Conservation (phyloP, 371 early-diverging fungal genomes). For the Mortierella sp. region DNA sequence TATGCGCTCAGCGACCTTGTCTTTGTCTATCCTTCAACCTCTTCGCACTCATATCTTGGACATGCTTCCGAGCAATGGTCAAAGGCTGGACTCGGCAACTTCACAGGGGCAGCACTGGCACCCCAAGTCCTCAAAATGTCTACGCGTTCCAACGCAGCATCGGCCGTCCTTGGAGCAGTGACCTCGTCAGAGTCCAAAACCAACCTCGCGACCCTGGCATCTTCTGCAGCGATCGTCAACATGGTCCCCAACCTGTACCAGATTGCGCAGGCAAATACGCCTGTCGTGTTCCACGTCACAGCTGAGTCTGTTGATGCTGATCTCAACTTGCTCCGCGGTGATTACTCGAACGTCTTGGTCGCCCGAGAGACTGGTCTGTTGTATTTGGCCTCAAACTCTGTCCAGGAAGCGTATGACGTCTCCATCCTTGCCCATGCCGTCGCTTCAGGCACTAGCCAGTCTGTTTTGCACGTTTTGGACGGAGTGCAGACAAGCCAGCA, state of each 20-base stretch:
- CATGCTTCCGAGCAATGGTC: constrained; percentile 72
- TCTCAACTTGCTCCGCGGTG: constrained; percentile 64
- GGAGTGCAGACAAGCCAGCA: constrained; percentile 68
- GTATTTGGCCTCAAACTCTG: constrained; percentile 74
- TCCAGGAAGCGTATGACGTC: constrained; percentile 86
- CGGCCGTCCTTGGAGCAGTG: constrained; percentile 85
- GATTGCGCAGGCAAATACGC: constrained; percentile 69
- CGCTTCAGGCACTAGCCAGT: constrained; percentile 65
- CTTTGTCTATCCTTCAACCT: constrained; percentile 80
- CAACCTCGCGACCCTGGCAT: constrained; percentile 70
- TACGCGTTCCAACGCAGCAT: constrained; percentile 85
- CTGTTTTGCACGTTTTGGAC: constrained; percentile 83
- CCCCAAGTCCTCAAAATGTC: constrained; percentile 76
- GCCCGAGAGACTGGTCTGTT: constrained; percentile 77
- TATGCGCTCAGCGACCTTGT: constrained; percentile 82
- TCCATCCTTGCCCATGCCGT: constrained; percentile 76
- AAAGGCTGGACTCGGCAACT: constrained; percentile 68
- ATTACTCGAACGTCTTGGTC: constrained; percentile 72
- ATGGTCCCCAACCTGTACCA: constrained; percentile 86
- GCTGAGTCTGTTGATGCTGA: constrained; percentile 73
- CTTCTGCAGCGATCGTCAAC: constrained; percentile 79
- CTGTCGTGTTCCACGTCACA: constrained; percentile 87
- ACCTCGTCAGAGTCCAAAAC: constrained; percentile 53
- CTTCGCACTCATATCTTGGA: constrained; percentile 69
- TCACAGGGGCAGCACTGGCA: constrained; percentile 61